phyloP scores from a whole-genome alignment of 1,284 basidiomycete species.

The Cutaneotrichosporon sp. region DNA sequence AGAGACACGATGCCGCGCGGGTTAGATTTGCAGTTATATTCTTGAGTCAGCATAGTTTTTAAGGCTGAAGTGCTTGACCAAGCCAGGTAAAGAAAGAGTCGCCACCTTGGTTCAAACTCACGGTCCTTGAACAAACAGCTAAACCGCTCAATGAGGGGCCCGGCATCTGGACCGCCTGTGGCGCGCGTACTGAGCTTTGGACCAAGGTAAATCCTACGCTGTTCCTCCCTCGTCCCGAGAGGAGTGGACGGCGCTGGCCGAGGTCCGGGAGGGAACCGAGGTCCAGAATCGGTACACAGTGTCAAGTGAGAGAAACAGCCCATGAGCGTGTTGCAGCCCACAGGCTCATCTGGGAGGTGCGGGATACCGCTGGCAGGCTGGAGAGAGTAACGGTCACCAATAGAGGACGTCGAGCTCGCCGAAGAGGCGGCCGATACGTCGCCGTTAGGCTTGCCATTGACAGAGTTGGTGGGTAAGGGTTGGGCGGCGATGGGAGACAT shows the following conservation, averaged over 20 bases:
- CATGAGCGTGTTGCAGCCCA: slow-evolving; percentile 40
- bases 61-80: too few relatives aligned
- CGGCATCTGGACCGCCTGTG: slow-evolving; percentile 49
- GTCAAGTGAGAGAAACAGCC: slow-evolving; percentile 38
- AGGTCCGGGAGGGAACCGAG: slow-evolving; percentile 11
- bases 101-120: slow-evolving; percentile 24
- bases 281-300: slow-evolving; percentile 24
- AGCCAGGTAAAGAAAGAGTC: too few relatives aligned
- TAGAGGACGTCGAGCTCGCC: not conserved
- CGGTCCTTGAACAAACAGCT: slow-evolving; percentile 50
- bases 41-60: slow-evolving; percentile 32
- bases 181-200: slow-evolving; percentile 47
- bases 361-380: slow-evolving; percentile 28
- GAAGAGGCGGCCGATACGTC: not conserved
- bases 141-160: slow-evolving; percentile 50
- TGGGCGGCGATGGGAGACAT: not conserved
- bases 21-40: slow-evolving; percentile 47
- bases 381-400: not conserved
- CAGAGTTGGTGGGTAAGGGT: not conserved
- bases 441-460: not conserved
- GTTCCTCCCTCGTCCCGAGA: slow-evolving; percentile 40
- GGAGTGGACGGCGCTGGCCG: slow-evolving; percentile 29
- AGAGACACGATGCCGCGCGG: slow-evolving; percentile 53
- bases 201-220: slow-evolving; percentile 43
- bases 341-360: slow-evolving; percentile 32